Evolutionary conservation across 208 protist genomes (phyloP).

Genomic region (Vickermania ingenoplastis): DNA sequence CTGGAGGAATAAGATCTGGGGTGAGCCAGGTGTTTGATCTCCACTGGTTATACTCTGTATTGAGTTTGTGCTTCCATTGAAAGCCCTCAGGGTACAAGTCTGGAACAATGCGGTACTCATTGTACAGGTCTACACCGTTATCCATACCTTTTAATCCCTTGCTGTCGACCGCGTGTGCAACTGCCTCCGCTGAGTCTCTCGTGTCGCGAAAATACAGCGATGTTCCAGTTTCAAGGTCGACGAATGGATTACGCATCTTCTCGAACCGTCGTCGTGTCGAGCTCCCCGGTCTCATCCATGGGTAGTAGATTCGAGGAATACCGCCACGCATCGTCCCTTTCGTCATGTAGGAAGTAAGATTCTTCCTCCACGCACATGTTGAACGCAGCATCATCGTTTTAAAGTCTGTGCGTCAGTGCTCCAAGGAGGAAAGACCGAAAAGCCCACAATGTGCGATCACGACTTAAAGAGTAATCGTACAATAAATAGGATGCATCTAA

Average conservation of each 20-base stretch:
- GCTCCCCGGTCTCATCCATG: constrained; percentile 88
- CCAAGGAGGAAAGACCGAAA: too few species aligned
- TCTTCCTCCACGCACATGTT: constrained; percentile 37
- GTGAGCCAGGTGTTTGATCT: constrained; percentile 91
- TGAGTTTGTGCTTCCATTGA: constrained; percentile 90
- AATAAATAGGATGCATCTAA: too few species aligned
- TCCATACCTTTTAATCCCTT: constrained; percentile 90
- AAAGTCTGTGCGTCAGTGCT: too few species aligned
- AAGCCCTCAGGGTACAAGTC: constrained; percentile 90
- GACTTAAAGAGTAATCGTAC: too few species aligned
- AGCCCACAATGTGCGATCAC: too few species aligned
- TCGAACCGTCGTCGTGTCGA: constrained; percentile 86
- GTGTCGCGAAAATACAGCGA: constrained; percentile 90
- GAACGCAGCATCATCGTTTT: constrained; percentile 57
- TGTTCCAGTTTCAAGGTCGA: constrained; percentile 84
- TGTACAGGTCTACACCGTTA: constrained; percentile 86
- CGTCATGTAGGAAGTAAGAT: constrained; percentile 79
- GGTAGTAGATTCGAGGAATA: constrained; percentile 89
- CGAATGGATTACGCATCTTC: constrained; percentile 92
- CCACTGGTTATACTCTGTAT: constrained; percentile 92
- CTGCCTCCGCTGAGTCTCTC: constrained; percentile 76
- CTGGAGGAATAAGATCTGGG: constrained; percentile 85
- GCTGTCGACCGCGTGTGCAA: constrained; percentile 75
- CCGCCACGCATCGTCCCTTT: constrained; percentile 88
- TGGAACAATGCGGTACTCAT: constrained; percentile 89